Evolutionary conservation across 179 eudicot genomes (phyloP).

Genomic region (Nepenthes alata): DNA sequence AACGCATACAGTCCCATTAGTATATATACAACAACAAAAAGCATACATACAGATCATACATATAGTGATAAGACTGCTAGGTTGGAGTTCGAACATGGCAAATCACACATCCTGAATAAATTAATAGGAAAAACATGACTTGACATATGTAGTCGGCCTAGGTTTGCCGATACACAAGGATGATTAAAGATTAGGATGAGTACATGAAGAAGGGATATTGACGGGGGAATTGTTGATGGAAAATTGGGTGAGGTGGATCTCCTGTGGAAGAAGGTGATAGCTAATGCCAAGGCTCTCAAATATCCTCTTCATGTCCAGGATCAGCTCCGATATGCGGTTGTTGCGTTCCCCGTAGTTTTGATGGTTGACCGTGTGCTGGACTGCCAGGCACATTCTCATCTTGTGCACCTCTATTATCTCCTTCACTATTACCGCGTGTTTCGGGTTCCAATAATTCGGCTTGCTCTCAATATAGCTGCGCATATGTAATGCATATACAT

Average conservation of each 20-base stretch:
- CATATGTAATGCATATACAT: not conserved
- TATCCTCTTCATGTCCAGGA: constrained; percentile 56
- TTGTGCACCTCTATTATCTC: constrained; percentile 54
- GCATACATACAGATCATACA: no score
- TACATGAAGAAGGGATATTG: not conserved
- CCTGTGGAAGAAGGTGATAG: constrained; percentile 68
- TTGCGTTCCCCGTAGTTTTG: constrained; percentile 49
- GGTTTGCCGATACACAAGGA: no score
- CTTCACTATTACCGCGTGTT: constrained; percentile 39
- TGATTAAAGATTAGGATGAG: no score
- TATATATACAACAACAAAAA: no score
- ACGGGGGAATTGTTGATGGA: constrained; percentile 10
- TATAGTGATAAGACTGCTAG: no score
- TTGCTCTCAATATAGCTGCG: constrained; percentile 68
- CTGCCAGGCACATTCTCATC: constrained; percentile 53
- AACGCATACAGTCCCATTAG: no score
- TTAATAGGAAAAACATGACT: no score
- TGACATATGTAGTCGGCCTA: no score
- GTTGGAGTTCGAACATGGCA: no score
- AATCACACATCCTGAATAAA: no score
- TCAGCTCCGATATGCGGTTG: constrained; percentile 47
- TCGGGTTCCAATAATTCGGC: constrained; percentile 58
- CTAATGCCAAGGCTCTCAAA: constrained; percentile 49
- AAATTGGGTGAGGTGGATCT: constrained; percentile 39
- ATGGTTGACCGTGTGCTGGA: constrained; percentile 71